A percentile compares a stretch with the other conserved stretches of the same genome.
Conservation (phyloP, 345 rosid genomes). For the Gynandropsis gynandra region DNA sequence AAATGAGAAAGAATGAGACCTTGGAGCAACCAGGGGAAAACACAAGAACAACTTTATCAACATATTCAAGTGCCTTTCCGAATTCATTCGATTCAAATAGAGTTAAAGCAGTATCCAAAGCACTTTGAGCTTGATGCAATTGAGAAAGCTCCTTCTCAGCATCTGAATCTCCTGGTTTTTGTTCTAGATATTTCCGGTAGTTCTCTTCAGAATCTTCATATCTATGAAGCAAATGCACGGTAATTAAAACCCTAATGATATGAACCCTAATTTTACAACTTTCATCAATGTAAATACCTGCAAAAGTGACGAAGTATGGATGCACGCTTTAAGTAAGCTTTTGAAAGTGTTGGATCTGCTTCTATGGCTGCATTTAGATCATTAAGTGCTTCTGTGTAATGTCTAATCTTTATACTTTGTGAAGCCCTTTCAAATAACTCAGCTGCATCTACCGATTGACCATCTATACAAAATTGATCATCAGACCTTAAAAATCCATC, state of each 20-base stretch:
- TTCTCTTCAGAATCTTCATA: conserved; percentile 77
- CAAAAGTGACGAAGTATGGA: conserved; percentile 81
- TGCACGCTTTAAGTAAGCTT: conserved; percentile 73
- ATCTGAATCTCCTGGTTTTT: conserved; percentile 52
- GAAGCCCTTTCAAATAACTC: conserved; percentile 76
- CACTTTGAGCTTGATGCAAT: conserved; percentile 75
- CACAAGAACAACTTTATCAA: conserved; percentile 88
- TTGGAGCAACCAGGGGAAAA: conserved; percentile 86
- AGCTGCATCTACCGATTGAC: conserved; percentile 50
- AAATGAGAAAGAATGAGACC: conserved; percentile 34
- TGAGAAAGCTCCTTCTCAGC: conserved; percentile 97
- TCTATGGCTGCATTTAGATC: conserved; percentile 94
- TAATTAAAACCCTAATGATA: background rate
- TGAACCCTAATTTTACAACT: conserved; percentile 1
- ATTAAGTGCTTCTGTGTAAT: conserved; percentile 73
- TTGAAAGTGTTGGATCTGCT: conserved; percentile 79
- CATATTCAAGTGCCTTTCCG: conserved; percentile 63
- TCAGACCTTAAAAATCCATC: background rate
- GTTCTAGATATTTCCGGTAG: conserved; percentile 61
- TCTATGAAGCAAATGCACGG: conserved; percentile 31
- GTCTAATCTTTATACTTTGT: conserved; percentile 70
- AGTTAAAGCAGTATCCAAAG: conserved; percentile 58
- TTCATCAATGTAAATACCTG: conserved; percentile 43
- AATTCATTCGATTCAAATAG: conserved; percentile 65
- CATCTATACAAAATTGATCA: conserved; percentile 43